Conservation (phyloP, 2,329 filamentous ascomycete genomes). For the Calonectria ilicicola region DNA sequence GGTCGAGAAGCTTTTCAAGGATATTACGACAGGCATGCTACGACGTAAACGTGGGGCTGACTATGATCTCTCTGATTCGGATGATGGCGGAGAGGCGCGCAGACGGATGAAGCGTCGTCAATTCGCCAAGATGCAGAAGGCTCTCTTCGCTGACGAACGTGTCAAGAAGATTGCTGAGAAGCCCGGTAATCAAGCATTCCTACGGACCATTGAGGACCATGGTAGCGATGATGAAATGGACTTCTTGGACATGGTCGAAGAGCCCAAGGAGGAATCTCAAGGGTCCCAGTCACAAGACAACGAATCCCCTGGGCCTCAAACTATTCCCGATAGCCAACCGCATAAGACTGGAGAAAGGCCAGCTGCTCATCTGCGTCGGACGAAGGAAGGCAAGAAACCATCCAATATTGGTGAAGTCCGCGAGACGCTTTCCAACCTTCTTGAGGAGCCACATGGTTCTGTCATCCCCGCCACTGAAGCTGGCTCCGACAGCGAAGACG, state of each 20-base stretch:
- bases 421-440: slow-evolving; percentile 83
- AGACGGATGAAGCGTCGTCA: slow-evolving; percentile 87
- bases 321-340: slow-evolving; percentile 66
- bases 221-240: slow-evolving; percentile 82
- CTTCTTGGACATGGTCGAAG: slow-evolving; percentile 69
- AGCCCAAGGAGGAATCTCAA: slow-evolving; percentile 48
- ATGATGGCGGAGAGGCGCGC: slow-evolving; percentile 84
- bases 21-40: slow-evolving; percentile 89
- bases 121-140: slow-evolving; percentile 91
- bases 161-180: slow-evolving; percentile 92
- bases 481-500: slow-evolving; percentile 56
- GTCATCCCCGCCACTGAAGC: slow-evolving; percentile 59
- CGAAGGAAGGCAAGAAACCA: slow-evolving; percentile 73
- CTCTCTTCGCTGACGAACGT: slow-evolving; percentile 88
- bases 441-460: slow-evolving; percentile 74
- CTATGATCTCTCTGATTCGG: slow-evolving; percentile 89
- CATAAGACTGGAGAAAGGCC: slow-evolving; percentile 60
- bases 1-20: slow-evolving; percentile 91
- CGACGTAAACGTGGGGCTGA: slow-evolving; percentile 86
- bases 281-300: slow-evolving; percentile 50
- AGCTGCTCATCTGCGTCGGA: slow-evolving; percentile 72
- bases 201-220: slow-evolving; percentile 88
- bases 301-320: slow-evolving; percentile 46
- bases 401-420: slow-evolving; percentile 84
- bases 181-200: slow-evolving; percentile 89